These are phyloP conservation scores for Clavaria fumosa DNA, from an alignment of 768 basidiomycete species.

Conservation along the genomic window DNA sequence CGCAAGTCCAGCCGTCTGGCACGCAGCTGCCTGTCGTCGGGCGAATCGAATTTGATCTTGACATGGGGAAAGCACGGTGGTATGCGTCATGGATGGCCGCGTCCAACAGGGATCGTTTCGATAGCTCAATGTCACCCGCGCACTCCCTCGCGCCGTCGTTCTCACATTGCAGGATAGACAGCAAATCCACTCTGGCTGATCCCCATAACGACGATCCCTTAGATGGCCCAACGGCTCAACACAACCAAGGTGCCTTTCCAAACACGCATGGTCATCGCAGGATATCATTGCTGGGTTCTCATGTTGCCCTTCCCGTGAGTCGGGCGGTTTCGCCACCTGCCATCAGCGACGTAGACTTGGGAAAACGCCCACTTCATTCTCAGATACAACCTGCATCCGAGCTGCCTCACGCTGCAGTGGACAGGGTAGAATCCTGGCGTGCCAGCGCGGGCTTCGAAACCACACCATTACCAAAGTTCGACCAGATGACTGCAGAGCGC, in stretches of 20 bases:
- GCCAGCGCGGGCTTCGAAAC: no score
- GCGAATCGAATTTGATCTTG: slow-evolving; percentile 79
- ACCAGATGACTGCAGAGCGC: no score
- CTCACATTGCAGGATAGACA: slow-evolving; percentile 40
- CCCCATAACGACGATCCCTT: slow-evolving; percentile 27
- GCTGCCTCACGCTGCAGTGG: no score
- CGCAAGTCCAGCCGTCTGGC: slow-evolving; percentile 17
- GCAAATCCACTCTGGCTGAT: slow-evolving; percentile 30
- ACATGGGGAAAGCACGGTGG: slow-evolving; percentile 63
- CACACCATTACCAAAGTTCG: no score
- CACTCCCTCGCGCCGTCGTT: slow-evolving; percentile 28
- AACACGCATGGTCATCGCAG: slow-evolving; percentile 38
- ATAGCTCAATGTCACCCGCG: slow-evolving; percentile 24
- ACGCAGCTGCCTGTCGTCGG: slow-evolving; percentile 50
- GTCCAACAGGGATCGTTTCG: slow-evolving; percentile 27
- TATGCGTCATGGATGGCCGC: slow-evolving; percentile 52
- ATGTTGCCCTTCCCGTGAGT: no score
- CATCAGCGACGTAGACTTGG: no score
- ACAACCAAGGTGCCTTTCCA: slow-evolving; percentile 16
- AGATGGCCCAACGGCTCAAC: slow-evolving; percentile 15
- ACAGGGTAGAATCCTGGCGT: no score
- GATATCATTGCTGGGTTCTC: no score
- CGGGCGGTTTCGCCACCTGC: no score
- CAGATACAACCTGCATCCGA: no score
- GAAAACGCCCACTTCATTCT: no score